phyloP scores from a whole-genome alignment of 2,329 filamentous ascomycete species.

The Ophiocordyceps sinensis region DNA sequence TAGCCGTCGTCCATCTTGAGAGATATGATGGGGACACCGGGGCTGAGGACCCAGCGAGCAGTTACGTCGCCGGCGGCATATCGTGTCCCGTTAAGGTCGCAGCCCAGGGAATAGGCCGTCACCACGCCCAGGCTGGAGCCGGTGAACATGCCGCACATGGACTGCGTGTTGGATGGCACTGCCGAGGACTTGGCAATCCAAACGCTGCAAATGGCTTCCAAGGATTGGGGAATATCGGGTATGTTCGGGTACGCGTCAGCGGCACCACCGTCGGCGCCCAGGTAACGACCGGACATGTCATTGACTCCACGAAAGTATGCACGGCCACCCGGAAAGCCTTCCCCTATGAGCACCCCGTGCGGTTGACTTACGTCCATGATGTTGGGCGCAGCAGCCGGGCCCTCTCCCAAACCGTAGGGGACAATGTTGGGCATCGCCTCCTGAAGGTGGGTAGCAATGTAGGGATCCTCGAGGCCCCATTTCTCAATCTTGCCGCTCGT shows the following conservation, averaged over 20 bases:
- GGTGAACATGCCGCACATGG: slow-evolving; percentile 66
- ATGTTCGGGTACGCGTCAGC: slow-evolving; percentile 57
- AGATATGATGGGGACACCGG: slow-evolving; percentile 79
- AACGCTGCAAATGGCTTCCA: slow-evolving; percentile 60
- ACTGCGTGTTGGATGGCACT: slow-evolving; percentile 58
- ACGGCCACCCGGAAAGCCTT: slow-evolving; percentile 73
- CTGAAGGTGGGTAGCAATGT: slow-evolving; percentile 61
- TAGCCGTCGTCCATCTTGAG: slow-evolving; percentile 77
- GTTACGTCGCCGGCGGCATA: slow-evolving; percentile 65
- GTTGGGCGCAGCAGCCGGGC: slow-evolving; percentile 67
- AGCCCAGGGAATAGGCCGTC: slow-evolving; percentile 64
- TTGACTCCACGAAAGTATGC: slow-evolving; percentile 61
- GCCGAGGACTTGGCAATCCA: slow-evolving; percentile 80
- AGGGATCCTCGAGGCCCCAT: slow-evolving; percentile 69
- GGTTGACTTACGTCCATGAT: slow-evolving; percentile 81
- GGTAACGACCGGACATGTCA: slow-evolving; percentile 64
- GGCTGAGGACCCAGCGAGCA: slow-evolving; percentile 78
- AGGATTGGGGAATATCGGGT: slow-evolving; percentile 55
- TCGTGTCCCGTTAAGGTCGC: slow-evolving; percentile 40
- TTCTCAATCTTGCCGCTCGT: slow-evolving; percentile 58
- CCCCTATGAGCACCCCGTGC: slow-evolving; percentile 71
- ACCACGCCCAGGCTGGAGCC: slow-evolving; percentile 76
- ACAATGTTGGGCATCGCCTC: slow-evolving; percentile 61
- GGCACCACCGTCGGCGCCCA: slow-evolving; percentile 46
- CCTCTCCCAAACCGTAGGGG: slow-evolving; percentile 65